phyloP scores from a whole-genome alignment of 345 rosid genomes.

The Draba incana region DNA sequence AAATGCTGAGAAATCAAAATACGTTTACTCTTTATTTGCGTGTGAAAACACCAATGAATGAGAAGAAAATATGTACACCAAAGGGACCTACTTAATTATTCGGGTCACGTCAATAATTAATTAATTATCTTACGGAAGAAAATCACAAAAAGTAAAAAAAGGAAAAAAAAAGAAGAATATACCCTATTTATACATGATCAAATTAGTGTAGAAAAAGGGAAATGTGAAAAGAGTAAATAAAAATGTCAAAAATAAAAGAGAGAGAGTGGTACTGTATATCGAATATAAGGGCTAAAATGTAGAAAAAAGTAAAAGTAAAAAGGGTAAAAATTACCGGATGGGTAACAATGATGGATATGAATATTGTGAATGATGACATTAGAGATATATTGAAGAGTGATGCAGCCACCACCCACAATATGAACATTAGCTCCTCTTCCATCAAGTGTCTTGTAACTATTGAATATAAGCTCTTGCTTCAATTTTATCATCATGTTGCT shows the following conservation, averaged over 20 bases:
- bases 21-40: conserved; percentile 19
- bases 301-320: neutral
- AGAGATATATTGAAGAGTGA: conserved; percentile 85
- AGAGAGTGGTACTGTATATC: too few relatives aligned
- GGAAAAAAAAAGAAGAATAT: too few relatives aligned
- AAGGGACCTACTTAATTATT: conserved; percentile 37
- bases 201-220: too few relatives aligned
- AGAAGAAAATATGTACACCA: conserved; percentile 30
- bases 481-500: conserved; percentile 78
- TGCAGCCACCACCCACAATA: conserved; percentile 92
- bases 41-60: conserved; percentile 39
- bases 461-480: conserved; percentile 84
- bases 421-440: conserved; percentile 97
- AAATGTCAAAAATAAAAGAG: too few relatives aligned
- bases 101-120: conserved; percentile 21
- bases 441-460: conserved; percentile 91
- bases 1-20: conserved; percentile 10
- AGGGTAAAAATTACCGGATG: conserved; percentile 57
- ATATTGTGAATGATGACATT: conserved; percentile 90
- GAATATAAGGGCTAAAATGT: neutral
- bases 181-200: too few relatives aligned
- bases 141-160: neutral
- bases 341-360: conserved; percentile 85
- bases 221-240: too few relatives aligned
- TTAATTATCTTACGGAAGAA: neutral